Evolutionary conservation across 768 basidiomycete genomes (phyloP), one percentile per base, ranked within the genome.

Genomic region (Coprinopsis sp.): DNA sequence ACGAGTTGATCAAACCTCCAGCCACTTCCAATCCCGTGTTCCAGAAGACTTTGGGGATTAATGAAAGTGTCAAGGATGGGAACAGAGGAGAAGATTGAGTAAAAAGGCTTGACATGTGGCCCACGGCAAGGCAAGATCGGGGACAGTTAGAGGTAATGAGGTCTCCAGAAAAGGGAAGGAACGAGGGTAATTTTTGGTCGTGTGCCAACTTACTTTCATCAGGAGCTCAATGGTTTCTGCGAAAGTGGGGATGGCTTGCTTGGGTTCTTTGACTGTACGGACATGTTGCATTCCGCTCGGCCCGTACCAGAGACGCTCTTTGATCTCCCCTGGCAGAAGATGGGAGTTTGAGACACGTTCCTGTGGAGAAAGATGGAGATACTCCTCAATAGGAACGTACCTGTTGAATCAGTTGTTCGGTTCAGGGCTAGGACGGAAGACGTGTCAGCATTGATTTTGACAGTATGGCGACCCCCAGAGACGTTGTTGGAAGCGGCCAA

Each of bases 191-290:
- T 22, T 39, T 25, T 12, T 21, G 38, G 40, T 42, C 40, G 40
- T 30, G 44, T 33, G 50, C 7, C 31, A n/a, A 62, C 72, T 62
- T 62, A 83, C 88, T 59, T 69, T 72, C 86, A 95, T 91, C 31
- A 97, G 74, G 48, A 79, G 71, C 22, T 71, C 76, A 39, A 98
- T 58, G 2, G 92, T 91, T 66, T 96, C 82, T 19, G 71, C 77
- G 59, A 99, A 95, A 3, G 91, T 93, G 12, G 95, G 92, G 52
- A 99, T 93, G 14, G 84, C 52, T 61, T 96, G 94, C 54, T 74
- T 78, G 14, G 94, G 93, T 54, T 78, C 73, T 64, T 90, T 86
- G 52, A 72, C 66, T 24, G 94, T 97, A 42, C 82, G 77, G 36
- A 89, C 79, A 58, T 90, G 78, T 63, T 92, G 71, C 72, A 91